These are phyloP conservation scores for Coemansia reversa DNA, from an alignment of 192 early-diverging fungal species.

Conservation along the genomic window DNA sequence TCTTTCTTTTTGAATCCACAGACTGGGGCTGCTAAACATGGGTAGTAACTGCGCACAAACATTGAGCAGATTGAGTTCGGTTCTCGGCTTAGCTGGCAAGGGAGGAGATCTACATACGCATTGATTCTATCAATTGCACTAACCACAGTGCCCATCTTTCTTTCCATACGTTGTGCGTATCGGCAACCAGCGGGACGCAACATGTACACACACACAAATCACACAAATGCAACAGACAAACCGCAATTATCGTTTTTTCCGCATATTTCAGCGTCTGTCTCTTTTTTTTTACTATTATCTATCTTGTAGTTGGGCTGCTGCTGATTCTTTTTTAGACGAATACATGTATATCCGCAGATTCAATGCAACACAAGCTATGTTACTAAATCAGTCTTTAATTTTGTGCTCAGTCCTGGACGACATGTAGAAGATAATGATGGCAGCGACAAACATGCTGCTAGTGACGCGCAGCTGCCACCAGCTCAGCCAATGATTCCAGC, in stretches of 20 bases:
- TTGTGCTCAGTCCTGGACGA: neutral
- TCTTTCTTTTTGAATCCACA: neutral
- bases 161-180: neutral
- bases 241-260: neutral
- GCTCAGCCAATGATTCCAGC: constrained; percentile 26
- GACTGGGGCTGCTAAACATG: neutral
- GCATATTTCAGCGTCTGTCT: neutral
- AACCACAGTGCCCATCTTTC: neutral
- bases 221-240: neutral
- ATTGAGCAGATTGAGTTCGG: neutral
- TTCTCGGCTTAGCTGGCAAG: neutral
- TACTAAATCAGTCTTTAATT: constrained; percentile 9
- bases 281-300: neutral
- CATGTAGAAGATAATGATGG: neutral
- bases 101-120: neutral
- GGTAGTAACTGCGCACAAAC: neutral
- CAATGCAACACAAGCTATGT: neutral
- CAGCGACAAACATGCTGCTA: constrained; percentile 9
- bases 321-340: constrained; percentile 15
- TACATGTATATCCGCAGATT: constrained; percentile 16
- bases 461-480: constrained; percentile 18
- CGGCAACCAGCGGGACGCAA: neutral
- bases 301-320: constrained; percentile 14
- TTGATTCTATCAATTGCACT: neutral
- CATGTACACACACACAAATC: neutral